A percentile compares a stretch with the other conserved stretches of the same genome.
Conservation (phyloP, 192 early-diverging fungal genomes). For the Allomyces macrogynus region DNA sequence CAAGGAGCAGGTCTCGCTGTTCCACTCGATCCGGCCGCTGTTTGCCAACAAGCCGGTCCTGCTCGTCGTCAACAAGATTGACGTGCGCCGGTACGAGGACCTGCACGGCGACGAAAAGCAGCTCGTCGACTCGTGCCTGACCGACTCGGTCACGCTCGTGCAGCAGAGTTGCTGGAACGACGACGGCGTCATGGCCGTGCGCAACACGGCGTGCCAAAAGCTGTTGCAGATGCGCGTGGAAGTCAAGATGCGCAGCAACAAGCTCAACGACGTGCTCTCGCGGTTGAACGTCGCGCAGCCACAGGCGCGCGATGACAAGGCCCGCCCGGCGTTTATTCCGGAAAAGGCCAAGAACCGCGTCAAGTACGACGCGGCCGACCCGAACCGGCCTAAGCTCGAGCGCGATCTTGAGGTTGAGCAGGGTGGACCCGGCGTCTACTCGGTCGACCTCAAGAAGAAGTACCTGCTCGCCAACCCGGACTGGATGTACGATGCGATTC, state of each 20-base stretch:
- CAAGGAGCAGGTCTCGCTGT: conserved; percentile 69
- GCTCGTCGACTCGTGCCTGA: conserved; percentile 36
- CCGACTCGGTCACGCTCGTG: conserved; percentile 46
- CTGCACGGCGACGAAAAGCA: conserved; percentile 45
- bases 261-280: conserved; percentile 83
- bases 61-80: conserved; percentile 92
- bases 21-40: conserved; percentile 89
- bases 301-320: conserved; percentile 56
- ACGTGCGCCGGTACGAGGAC: conserved; percentile 60
- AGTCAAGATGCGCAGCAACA: conserved; percentile 71
- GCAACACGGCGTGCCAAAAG: conserved; percentile 81
- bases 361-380: conserved; percentile 63
- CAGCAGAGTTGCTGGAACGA: conserved; percentile 84
- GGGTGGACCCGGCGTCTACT: conserved; percentile 94
- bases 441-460: conserved; percentile 79
- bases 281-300: conserved; percentile 89
- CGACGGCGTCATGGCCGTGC: conserved; percentile 90
- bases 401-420: conserved; percentile 71
- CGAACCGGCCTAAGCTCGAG: conserved; percentile 62
- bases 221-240: conserved; percentile 82
- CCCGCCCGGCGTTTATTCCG: conserved; percentile 68
- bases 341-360: conserved; percentile 37
- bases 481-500: conserved; percentile 94
- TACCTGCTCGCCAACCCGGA: conserved; percentile 67
- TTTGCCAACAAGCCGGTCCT: conserved; percentile 96